Evolutionary conservation across 495 filamentous ascomycete genomes (phyloP).

Genomic region (Neurospora sp.): DNA sequence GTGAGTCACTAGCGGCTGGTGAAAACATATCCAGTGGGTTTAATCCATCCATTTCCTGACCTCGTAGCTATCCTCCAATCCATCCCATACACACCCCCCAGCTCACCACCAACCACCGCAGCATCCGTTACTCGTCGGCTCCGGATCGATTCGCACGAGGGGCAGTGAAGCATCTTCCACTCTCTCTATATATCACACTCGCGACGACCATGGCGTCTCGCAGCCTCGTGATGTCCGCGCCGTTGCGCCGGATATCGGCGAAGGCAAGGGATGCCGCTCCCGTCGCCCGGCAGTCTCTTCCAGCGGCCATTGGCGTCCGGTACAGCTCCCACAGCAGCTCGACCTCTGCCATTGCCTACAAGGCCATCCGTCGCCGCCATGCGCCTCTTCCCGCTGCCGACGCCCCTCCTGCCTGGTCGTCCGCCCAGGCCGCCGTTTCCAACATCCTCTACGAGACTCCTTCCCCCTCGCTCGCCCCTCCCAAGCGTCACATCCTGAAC

Average conservation of each 20-base stretch:
- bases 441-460: constrained; percentile 99
- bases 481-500: constrained; percentile 92
- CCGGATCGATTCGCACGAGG: neutral
- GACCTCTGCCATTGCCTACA: constrained; percentile 92
- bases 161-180: neutral
- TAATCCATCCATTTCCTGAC: neutral
- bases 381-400: constrained; percentile 71
- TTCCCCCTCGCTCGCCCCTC: constrained; percentile 66
- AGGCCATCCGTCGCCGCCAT: constrained; percentile 85
- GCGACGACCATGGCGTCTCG: constrained; percentile 34
- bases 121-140: neutral
- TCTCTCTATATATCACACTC: constrained; percentile 12
- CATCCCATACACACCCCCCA: neutral
- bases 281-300: neutral
- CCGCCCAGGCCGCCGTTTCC: constrained; percentile 83
- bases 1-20: neutral
- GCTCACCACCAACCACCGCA: neutral
- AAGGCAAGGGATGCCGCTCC: constrained; percentile 6
- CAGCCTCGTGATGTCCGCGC: constrained; percentile 22
- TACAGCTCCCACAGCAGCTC: constrained; percentile 46
- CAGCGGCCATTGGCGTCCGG: constrained; percentile 12
- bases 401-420: constrained; percentile 68
- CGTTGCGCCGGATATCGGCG: constrained; percentile 22
- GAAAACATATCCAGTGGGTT: neutral
- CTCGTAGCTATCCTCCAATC: neutral